Evolutionary conservation across 2,329 filamentous ascomycete species (phyloP), one percentile per base, ranked within the genome.

Genomic region (Colletotrichum zoysiae): DNA sequence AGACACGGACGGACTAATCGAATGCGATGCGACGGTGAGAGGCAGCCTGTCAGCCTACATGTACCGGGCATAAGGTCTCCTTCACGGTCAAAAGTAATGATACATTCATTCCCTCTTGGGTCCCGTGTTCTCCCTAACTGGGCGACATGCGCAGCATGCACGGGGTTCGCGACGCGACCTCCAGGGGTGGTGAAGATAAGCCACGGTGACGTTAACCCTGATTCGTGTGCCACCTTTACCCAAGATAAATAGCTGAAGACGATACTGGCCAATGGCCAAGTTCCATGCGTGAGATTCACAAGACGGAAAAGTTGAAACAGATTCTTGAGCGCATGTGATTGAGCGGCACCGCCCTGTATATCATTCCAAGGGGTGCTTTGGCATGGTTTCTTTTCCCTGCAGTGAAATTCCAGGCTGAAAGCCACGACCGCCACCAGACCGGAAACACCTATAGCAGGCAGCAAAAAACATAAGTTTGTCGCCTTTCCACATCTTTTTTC

Each of bases 191-290:
- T 20, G 2, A 56, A 1, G n/a, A 56, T 57, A 33, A 57, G 55
- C 55, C 55, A 57, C 33, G 55, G 20, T 57, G 55, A 57, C 55
- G 55, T 57, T 4, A 40, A 38, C 55, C 20, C 20, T 38, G 40
- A 5, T 23, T 40, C 11, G 20, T 23, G 11, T n/a, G 55, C 53
- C 11, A 57, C 33, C 7, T 12, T 14, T 38, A 38, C 1, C 53
- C 2, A 5, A n/a, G 53, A 38, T 0, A n/a, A 7, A 12, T 2
- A 56, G 30, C 53, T n/a, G 53, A n/a, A 38, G 12, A 57, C 11
- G 1, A 5, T 3, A 57, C 16, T 23, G 35, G 6, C 55, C 20
- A 40, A 57, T 38, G 6, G 33, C 1, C 1, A n/a, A 40, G 33
- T 9, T 16, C 6, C 1, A 20, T 1, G 33, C 14, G 55, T 9